phyloP scores from a whole-genome alignment of 1,284 basidiomycete genomes.

The Farysia itapuensis region DNA sequence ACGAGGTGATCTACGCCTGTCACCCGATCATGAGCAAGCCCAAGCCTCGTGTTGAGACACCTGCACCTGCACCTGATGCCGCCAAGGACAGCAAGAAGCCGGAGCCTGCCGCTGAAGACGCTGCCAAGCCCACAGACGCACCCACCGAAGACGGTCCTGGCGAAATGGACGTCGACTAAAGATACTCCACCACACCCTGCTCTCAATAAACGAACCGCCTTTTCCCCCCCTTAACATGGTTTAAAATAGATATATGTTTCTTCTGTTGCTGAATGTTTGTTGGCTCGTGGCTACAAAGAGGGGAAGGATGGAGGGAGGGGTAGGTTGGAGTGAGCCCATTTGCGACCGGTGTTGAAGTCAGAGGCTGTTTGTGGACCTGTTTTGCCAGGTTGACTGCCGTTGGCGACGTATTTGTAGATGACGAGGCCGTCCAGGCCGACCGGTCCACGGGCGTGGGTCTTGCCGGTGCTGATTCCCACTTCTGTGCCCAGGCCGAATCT shows the following conservation, averaged over 20 bases:
- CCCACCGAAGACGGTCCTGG: slow-evolving; percentile 7
- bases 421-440: slow-evolving; percentile 83
- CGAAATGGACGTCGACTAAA: slow-evolving; percentile 53
- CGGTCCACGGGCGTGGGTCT: slow-evolving; percentile 93
- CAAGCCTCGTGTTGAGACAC: slow-evolving; percentile 31
- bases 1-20: slow-evolving; percentile 54
- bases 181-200: background rate
- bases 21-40: slow-evolving; percentile 43
- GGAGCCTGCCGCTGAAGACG: background rate
- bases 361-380: background rate
- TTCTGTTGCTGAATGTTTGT: no score
- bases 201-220: no score
- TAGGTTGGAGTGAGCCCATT: no score
- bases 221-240: no score
- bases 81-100: slow-evolving; percentile 9
- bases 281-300: no score
- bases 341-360: background rate
- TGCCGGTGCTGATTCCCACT: slow-evolving; percentile 94
- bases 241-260: no score
- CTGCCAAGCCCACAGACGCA: background rate
- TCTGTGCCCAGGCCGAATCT: slow-evolving; percentile 96
- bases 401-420: slow-evolving; percentile 55
- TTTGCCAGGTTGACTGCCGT: no score
- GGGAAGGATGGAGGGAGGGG: no score
- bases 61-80: slow-evolving; percentile 16